Conservation (phyloP, 257 asterid species). For the Petunia secreta region DNA sequence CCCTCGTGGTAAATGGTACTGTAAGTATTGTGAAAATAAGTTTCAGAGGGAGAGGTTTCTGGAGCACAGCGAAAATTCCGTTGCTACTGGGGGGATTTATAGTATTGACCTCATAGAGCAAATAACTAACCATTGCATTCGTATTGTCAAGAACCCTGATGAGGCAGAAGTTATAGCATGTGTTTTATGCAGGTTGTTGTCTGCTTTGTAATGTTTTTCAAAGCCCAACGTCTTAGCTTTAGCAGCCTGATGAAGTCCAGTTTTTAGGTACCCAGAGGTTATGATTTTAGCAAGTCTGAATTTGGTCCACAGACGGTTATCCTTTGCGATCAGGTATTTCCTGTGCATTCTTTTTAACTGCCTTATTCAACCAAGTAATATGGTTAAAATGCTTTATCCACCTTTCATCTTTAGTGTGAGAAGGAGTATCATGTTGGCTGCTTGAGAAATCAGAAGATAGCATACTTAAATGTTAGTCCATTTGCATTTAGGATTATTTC, state of each 20-base stretch:
- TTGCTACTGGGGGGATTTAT: constrained; percentile 83
- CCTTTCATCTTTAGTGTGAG: constrained; percentile 69
- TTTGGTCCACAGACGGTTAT: constrained; percentile 99
- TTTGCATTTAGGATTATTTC: constrained; percentile 18
- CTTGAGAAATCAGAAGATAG: constrained; percentile 84
- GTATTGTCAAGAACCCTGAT: constrained; percentile 82
- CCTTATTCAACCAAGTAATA: constrained; percentile 19
- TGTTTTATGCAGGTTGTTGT: constrained; percentile 85
- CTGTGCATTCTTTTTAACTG: constrained; percentile 26
- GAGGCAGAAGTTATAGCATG: constrained; percentile 96
- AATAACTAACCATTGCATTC: constrained; percentile 82
- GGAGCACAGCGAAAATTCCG: constrained; percentile 77
- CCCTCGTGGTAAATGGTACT: constrained; percentile 95
- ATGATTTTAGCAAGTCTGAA: constrained; percentile 93
- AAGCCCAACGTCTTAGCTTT: constrained; percentile 20
- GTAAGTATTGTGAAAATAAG: constrained; percentile 92
- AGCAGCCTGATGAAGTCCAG: not conserved
- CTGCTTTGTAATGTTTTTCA: constrained; percentile 10
- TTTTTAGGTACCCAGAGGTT: constrained; percentile 60
- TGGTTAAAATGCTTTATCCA: constrained; percentile 19
- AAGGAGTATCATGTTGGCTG: constrained; percentile 99
- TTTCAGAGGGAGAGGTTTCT: constrained; percentile 81
- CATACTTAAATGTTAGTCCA: constrained; percentile 81
- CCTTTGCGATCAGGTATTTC: constrained; percentile 90
- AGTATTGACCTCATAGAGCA: constrained; percentile 78